A percentile compares a stretch with the other conserved stretches of the same genome.
Conservation (phyloP, 1,139 yeast species). For the Meyerozyma athensensis region DNA sequence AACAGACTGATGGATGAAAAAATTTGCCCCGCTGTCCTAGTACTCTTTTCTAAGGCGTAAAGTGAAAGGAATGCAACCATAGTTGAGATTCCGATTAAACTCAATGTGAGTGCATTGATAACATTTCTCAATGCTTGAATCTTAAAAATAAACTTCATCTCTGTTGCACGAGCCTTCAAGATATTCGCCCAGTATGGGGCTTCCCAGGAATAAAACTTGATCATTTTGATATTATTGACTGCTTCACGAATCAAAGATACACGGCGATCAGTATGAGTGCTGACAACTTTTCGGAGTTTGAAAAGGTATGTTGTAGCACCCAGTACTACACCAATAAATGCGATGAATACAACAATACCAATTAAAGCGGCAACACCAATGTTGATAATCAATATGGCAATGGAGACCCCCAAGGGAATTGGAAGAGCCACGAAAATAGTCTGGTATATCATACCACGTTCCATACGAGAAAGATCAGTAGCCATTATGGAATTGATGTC, state of each 20-base stretch:
- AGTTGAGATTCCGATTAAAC: conserved; percentile 64
- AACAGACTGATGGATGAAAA: conserved; percentile 78
- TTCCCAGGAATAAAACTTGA: conserved; percentile 61
- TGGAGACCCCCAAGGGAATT: conserved; percentile 43
- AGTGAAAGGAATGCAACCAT: conserved; percentile 70
- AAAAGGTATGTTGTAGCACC: conserved; percentile 23
- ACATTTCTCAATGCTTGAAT: conserved; percentile 57
- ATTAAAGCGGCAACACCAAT: conserved; percentile 34
- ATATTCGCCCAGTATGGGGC: conserved; percentile 47
- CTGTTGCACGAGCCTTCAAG: conserved; percentile 42
- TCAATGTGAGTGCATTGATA: conserved; percentile 51
- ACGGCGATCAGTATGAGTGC: conserved; percentile 29
- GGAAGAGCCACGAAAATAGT: conserved; percentile 28
- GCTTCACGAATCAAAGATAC: conserved; percentile 33
- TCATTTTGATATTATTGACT: conserved; percentile 30
- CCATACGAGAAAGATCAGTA: conserved; percentile 34
- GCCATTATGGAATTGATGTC: conserved; percentile 54
- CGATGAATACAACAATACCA: conserved; percentile 28
- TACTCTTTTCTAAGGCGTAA: conserved; percentile 44
- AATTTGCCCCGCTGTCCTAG: conserved; percentile 63
- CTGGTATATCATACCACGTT: conserved; percentile 30
- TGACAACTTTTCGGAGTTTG: conserved; percentile 24
- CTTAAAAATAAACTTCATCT: conserved; percentile 43
- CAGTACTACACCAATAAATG: conserved; percentile 22
- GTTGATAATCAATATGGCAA: conserved; percentile 36